phyloP scores from a whole-genome alignment of 1,284 basidiomycete genomes.

The Inonotus obliquus region DNA sequence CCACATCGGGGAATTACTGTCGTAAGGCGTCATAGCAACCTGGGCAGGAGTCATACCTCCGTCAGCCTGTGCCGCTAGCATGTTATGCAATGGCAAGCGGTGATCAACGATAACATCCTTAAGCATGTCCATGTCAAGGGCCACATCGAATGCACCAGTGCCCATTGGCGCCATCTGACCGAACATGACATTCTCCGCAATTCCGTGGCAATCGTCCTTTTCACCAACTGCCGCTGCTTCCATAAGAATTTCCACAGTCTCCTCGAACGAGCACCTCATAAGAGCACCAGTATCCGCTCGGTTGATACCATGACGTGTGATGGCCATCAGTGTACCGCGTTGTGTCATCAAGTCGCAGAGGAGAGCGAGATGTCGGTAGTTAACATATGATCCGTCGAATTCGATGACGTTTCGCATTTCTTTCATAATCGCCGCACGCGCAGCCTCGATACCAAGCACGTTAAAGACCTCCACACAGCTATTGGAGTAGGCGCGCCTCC shows the following conservation, averaged over 20 bases:
- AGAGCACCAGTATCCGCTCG: constrained; percentile 95
- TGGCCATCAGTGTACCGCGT: constrained; percentile 94
- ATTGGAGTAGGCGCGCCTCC: constrained; percentile 91
- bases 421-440: constrained; percentile 88
- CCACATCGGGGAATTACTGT: constrained; percentile 84
- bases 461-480: constrained; percentile 95
- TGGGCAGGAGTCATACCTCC: constrained; percentile 92
- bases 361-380: constrained; percentile 94
- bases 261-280: constrained; percentile 99
- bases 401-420: constrained; percentile 95
- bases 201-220: constrained; percentile 96
- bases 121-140: constrained; percentile 96
- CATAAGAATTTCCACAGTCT: constrained; percentile 98
- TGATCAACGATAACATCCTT: constrained; percentile 99
- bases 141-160: constrained; percentile 92
- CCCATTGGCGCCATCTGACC: constrained; percentile 99
- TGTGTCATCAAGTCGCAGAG: constrained; percentile 99
- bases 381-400: constrained; percentile 99
- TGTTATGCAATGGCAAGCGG: constrained; percentile 83
- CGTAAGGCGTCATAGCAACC: constrained; percentile 92
- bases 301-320: constrained; percentile 99
- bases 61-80: constrained; percentile 75
- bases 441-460: constrained; percentile 98
- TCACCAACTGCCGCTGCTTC: constrained; percentile 98
- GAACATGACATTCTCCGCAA: constrained; percentile 98